phyloP scores from a whole-genome alignment of 2,329 filamentous ascomycete genomes.

The Moelleriella libera region DNA sequence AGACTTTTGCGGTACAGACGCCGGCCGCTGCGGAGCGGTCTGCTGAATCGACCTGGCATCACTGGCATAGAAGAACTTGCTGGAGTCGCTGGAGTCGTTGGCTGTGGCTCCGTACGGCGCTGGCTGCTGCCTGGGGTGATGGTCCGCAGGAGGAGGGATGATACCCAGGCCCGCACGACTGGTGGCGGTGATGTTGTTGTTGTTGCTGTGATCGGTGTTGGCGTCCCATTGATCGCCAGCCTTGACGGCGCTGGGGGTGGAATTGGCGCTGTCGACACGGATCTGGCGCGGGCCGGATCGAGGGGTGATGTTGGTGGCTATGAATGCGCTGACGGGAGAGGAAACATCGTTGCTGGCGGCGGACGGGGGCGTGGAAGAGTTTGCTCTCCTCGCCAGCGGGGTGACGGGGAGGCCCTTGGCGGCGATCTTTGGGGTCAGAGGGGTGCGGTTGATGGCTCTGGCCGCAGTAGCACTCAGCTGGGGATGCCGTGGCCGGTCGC shows the following conservation, averaged over 20 bases:
- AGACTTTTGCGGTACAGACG: conserved; percentile 26
- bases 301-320: conserved; percentile 57
- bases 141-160: conserved; percentile 15
- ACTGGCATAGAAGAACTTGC: conserved; percentile 85
- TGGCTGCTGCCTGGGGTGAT: conserved; percentile 12
- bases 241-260: conserved; percentile 44
- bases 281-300: conserved; percentile 61
- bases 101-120: conserved; percentile 12
- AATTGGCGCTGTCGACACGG: conserved; percentile 53
- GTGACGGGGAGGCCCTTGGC: conserved; percentile 22
- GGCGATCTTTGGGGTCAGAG: conserved; percentile 43
- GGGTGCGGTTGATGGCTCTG: conserved; percentile 33
- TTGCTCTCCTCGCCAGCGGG: conserved; percentile 25
- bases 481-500: conserved; percentile 51
- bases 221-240: conserved; percentile 30
- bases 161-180: conserved; percentile 15
- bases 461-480: conserved; percentile 49
- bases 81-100: conserved; percentile 14
- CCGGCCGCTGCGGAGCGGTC: conserved; percentile 21
- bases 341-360: neutral
- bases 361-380: conserved; percentile 12
- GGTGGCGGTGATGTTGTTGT: too few relatives aligned
- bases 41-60: conserved; percentile 44
- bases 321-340: conserved; percentile 35
- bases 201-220: conserved; percentile 5